Conservation (phyloP, 768 basidiomycete genomes). For the Amanita rubescens region DNA sequence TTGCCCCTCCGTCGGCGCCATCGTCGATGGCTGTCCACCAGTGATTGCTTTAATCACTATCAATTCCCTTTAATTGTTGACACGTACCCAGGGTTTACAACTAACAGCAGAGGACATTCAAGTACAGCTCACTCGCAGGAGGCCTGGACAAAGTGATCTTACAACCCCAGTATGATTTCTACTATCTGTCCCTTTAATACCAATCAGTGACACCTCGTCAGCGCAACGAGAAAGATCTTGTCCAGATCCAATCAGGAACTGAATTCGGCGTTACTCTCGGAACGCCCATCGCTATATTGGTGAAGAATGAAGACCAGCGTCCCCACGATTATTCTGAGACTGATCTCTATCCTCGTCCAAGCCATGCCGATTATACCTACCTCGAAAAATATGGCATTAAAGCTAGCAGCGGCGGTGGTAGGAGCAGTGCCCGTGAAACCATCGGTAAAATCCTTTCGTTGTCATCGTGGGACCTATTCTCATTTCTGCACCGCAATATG, state of each 20-base stretch:
- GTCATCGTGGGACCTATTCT: background rate
- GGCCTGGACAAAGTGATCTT: slow-evolving; percentile 94
- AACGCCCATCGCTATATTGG: slow-evolving; percentile 94
- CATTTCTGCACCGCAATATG: background rate
- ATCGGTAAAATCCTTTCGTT: slow-evolving; percentile 54
- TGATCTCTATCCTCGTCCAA: slow-evolving; percentile 93
- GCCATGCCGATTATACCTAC: slow-evolving; percentile 97
- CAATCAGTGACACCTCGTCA: slow-evolving; percentile 19
- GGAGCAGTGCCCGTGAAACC: slow-evolving; percentile 93
- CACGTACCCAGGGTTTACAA: slow-evolving; percentile 59
- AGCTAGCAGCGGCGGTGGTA: slow-evolving; percentile 93
- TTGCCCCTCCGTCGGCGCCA: slow-evolving; percentile 93
- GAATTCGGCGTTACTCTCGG: slow-evolving; percentile 95
- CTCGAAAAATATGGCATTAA: slow-evolving; percentile 96
- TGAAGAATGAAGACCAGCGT: slow-evolving; percentile 96
- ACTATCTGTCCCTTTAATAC: slow-evolving; percentile 2
- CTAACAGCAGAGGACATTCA: slow-evolving; percentile 83
- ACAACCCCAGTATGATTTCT: slow-evolving; percentile 77
- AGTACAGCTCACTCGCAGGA: slow-evolving; percentile 78
- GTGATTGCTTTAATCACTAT: slow-evolving; percentile 36
- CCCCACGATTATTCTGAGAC: slow-evolving; percentile 99
- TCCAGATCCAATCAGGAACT: slow-evolving; percentile 87
- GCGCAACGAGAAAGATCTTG: slow-evolving; percentile 94
- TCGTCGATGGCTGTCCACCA: slow-evolving; percentile 96
- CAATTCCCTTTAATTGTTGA: background rate